phyloP scores from a whole-genome alignment of 2,329 filamentous ascomycete genomes.

The Saccharata proteae region DNA sequence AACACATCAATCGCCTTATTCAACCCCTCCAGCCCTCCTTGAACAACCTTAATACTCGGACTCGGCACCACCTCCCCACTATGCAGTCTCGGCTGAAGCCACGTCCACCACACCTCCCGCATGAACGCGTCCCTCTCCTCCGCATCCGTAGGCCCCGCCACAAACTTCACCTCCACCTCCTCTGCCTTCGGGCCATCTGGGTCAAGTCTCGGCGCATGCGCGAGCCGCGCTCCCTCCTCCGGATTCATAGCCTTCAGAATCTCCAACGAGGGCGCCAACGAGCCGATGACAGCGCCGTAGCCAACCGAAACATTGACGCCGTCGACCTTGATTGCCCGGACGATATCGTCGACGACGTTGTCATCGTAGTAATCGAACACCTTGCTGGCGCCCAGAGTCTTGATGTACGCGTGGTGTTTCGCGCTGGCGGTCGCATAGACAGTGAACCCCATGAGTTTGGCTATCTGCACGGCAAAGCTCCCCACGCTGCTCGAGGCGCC shows the following conservation, averaged over 20 bases:
- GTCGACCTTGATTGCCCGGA: constrained; percentile 8
- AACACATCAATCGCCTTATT: constrained; percentile 13
- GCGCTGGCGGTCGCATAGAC: constrained; percentile 11
- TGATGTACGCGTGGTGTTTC: constrained; percentile 7
- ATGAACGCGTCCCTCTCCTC: constrained; percentile 10
- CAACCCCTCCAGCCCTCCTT: constrained; percentile 10
- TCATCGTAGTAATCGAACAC: constrained; percentile 9
- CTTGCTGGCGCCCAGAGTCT: constrained; percentile 9
- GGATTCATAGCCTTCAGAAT: constrained; percentile 12
- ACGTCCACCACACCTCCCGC: constrained; percentile 11
- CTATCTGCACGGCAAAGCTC: constrained; percentile 8
- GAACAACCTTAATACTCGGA: constrained; percentile 13
- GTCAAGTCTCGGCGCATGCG: constrained; percentile 8
- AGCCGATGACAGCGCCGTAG: constrained; percentile 4
- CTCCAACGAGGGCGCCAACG: constrained; percentile 5
- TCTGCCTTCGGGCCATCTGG: constrained; percentile 9
- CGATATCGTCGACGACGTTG: constrained; percentile 5
- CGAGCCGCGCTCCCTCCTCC: constrained; percentile 10
- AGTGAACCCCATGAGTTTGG: constrained; percentile 7
- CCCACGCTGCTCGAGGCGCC: constrained; percentile 10
- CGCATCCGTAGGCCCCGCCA: constrained; percentile 9
- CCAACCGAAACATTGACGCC: constrained; percentile 2
- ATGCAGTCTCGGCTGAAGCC: constrained; percentile 13
- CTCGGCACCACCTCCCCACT: constrained; percentile 14
- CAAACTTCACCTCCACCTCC: constrained; percentile 12